Percentiles rank a stretch among this genome's conserved stretches.
phyloP scores from a whole-genome alignment of 768 basidiomycete species.

The Coprinellus aureogranulatus region DNA sequence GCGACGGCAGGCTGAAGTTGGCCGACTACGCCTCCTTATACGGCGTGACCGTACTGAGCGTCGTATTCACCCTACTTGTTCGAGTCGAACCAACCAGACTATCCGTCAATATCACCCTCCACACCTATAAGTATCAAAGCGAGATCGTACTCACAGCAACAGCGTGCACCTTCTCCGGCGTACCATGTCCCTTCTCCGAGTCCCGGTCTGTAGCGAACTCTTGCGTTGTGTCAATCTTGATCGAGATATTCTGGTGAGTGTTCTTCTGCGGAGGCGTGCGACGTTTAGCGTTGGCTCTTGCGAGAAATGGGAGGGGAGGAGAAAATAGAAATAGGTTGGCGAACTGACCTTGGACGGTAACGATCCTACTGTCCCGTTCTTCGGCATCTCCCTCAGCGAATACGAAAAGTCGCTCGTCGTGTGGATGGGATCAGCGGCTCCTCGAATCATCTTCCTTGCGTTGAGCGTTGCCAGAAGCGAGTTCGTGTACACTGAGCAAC shows the following conservation, averaged over 20 bases:
- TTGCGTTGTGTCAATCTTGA: slow-evolving; percentile 55
- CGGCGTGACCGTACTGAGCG: too few species aligned
- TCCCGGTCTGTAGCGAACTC: slow-evolving; percentile 40
- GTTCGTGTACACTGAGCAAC: slow-evolving; percentile 54
- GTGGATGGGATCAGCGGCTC: slow-evolving; percentile 35
- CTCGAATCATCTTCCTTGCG: slow-evolving; percentile 48
- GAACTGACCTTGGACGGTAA: neutral
- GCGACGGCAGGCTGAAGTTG: too few species aligned
- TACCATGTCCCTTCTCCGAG: slow-evolving; percentile 30
- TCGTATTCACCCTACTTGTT: too few species aligned
- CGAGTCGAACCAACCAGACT: too few species aligned
- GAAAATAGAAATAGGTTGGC: neutral
- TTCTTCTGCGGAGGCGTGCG: slow-evolving; percentile 28
- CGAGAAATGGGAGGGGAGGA: neutral
- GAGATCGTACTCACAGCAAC: neutral
- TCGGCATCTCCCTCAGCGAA: slow-evolving; percentile 38
- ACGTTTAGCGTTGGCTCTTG: too few species aligned
- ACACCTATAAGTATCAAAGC: neutral
- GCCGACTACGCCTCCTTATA: too few species aligned
- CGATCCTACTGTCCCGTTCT: slow-evolving; percentile 16
- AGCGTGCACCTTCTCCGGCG: neutral
- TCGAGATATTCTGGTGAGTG: slow-evolving; percentile 47
- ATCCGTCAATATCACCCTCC: too few species aligned
- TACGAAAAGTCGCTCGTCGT: slow-evolving; percentile 40
- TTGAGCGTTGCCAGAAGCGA: slow-evolving; percentile 62